Evolutionary conservation across 2,329 filamentous ascomycete species (phyloP).

Genomic region (Penicillium sp.): DNA sequence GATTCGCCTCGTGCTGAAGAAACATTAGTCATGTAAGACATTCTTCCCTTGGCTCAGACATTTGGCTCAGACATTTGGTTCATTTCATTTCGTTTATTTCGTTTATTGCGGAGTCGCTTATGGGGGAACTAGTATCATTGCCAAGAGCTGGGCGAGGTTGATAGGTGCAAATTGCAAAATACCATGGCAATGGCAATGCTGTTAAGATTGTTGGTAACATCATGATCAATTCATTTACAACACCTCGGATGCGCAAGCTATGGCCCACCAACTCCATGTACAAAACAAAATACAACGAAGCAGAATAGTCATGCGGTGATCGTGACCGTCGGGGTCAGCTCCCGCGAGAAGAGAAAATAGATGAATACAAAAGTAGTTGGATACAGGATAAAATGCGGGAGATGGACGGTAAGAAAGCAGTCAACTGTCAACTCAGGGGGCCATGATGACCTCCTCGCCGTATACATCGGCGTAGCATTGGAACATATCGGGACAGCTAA

Average conservation of each 20-base stretch:
- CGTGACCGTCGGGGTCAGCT: not conserved
- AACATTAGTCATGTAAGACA: too few species aligned
- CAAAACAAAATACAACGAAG: constrained; percentile 18
- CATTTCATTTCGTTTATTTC: too few species aligned
- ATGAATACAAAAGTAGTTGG: constrained; percentile 5
- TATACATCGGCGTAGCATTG: constrained; percentile 32
- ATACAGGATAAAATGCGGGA: constrained; percentile 3
- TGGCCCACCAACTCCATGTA: constrained; percentile 23
- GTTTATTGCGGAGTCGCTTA: too few species aligned
- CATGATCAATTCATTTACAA: constrained; percentile 2
- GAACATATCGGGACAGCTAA: constrained; percentile 29
- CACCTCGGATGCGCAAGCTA: not conserved
- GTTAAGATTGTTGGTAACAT: too few species aligned
- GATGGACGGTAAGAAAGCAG: too few species aligned
- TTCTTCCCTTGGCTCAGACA: too few species aligned
- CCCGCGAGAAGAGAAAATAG: constrained; percentile 8
- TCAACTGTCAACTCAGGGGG: too few species aligned
- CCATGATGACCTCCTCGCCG: constrained; percentile 27
- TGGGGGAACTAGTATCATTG: too few species aligned
- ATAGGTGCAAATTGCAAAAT: too few species aligned
- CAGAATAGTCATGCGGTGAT: constrained; percentile 25
- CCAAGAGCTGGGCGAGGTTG: not conserved
- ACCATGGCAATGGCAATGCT: too few species aligned
- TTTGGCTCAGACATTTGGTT: too few species aligned
- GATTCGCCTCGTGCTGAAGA: too few species aligned